Evolutionary conservation across 2,329 filamentous ascomycete species (phyloP).

Genomic region (Ophiocordyceps camponoti-saundersi): DNA sequence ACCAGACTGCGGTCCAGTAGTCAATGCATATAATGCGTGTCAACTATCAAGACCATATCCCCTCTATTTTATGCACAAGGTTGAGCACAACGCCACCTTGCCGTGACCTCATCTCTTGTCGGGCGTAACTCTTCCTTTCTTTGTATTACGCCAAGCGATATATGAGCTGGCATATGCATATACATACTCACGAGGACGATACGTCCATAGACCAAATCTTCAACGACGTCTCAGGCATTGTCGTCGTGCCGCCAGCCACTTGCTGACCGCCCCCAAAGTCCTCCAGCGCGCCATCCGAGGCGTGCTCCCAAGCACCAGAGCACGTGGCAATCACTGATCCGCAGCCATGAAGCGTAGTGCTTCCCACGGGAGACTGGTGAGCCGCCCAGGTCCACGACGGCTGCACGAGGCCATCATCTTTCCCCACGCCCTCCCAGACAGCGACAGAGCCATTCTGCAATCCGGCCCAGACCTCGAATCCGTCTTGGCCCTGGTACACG

Average conservation of each 20-base stretch:
- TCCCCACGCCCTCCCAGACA: constrained; percentile 41
- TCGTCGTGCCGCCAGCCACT: not conserved
- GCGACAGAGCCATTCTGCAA: constrained; percentile 34
- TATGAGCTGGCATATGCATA: too few relatives aligned
- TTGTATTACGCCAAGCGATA: too few relatives aligned
- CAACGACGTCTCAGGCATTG: constrained; percentile 7
- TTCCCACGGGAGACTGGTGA: constrained; percentile 29
- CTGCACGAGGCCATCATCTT: constrained; percentile 22
- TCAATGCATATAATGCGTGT: too few relatives aligned
- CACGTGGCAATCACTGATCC: constrained; percentile 40
- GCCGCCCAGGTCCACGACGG: constrained; percentile 33
- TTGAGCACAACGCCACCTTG: too few relatives aligned
- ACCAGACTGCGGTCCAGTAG: too few relatives aligned
- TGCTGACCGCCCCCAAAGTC: not conserved
- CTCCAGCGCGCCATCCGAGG: constrained; percentile 1
- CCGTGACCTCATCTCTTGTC: too few relatives aligned
- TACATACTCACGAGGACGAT: not conserved
- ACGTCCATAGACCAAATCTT: constrained; percentile 7
- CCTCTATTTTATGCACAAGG: too few relatives aligned
- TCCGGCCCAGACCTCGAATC: constrained; percentile 48
- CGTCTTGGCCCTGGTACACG: constrained; percentile 25
- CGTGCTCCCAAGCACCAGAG: constrained; percentile 33
- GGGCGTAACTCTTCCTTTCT: too few relatives aligned
- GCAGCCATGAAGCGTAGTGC: constrained; percentile 31
- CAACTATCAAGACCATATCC: too few relatives aligned